These are phyloP conservation scores for Colletotrichum agaves DNA, from an alignment of 2,329 filamentous ascomycete species.

Conservation along the genomic window DNA sequence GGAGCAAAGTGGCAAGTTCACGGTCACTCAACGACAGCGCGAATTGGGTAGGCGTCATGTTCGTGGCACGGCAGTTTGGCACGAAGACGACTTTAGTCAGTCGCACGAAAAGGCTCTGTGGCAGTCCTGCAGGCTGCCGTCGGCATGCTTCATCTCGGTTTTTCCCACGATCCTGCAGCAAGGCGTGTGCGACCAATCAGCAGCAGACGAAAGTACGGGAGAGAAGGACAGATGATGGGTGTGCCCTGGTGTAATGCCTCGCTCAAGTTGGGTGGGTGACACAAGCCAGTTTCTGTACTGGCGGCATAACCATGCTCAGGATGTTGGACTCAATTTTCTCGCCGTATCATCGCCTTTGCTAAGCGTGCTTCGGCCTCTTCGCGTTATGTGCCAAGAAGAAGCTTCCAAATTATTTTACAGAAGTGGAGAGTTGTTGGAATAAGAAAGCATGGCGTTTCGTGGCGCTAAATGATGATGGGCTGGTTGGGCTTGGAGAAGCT, in stretches of 20 bases:
- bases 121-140: constrained; percentile 28
- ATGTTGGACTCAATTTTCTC: not conserved
- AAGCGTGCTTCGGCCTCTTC: no score
- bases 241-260: not conserved
- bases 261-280: constrained; percentile 15
- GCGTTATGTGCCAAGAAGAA: constrained; percentile 16
- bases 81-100: constrained; percentile 7
- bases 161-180: constrained; percentile 39
- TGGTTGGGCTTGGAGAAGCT: constrained; percentile 5
- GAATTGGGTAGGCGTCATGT: constrained; percentile 2
- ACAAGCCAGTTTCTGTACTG: constrained; percentile 3
- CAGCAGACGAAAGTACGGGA: constrained; percentile 6
- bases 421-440: constrained; percentile 28
- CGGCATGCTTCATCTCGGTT: constrained; percentile 36
- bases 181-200: constrained; percentile 31
- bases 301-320: constrained; percentile 9
- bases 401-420: constrained; percentile 30
- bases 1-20: not conserved
- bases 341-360: not conserved
- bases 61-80: constrained; percentile 20
- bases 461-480: constrained; percentile 16
- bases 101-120: constrained; percentile 17
- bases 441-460: constrained; percentile 36
- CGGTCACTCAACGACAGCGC: not conserved
- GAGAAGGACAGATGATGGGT: not conserved